Percentiles rank a stretch among this genome's conserved stretches.
phyloP scores from a whole-genome alignment of 768 basidiomycete species.

The Collybia sordida region DNA sequence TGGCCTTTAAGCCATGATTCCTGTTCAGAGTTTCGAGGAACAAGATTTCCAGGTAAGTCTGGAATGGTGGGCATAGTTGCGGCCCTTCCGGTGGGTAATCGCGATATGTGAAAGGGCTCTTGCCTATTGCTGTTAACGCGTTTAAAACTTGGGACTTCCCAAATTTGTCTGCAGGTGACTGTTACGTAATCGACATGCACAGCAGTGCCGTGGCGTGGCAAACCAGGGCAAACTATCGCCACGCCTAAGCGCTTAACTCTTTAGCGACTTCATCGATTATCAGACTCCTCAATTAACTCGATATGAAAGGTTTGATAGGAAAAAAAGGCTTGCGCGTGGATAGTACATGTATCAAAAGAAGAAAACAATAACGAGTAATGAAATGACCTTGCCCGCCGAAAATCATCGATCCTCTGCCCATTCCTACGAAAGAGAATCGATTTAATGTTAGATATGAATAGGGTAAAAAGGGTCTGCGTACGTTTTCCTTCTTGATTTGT shows the following conservation, averaged over 20 bases:
- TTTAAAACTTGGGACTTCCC: conserved; percentile 1
- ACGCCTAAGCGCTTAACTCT: neutral
- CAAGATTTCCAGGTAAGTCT: conserved; percentile 64
- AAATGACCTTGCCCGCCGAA: conserved; percentile 1
- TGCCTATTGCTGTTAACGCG: neutral
- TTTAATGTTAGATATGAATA: conserved; percentile 12
- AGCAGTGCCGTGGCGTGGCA: neutral
- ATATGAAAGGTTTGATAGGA: neutral
- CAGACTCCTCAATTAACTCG: neutral
- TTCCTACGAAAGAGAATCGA: conserved; percentile 52
- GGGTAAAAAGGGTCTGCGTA: conserved; percentile 37
- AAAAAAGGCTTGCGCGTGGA: conserved; percentile 6
- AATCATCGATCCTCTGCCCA: conserved; percentile 89
- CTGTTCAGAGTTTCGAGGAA: conserved; percentile 56
- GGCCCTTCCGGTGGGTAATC: neutral
- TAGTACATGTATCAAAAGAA: conserved; percentile 19
- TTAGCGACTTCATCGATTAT: neutral
- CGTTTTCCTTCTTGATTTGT: conserved; percentile 99
- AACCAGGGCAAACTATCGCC: neutral
- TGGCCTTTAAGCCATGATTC: conserved; percentile 63
- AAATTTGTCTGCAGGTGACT: neutral
- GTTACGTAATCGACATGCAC: no score
- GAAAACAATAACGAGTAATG: conserved; percentile 9
- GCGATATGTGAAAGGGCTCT: no score
- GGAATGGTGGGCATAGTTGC: conserved; percentile 55